A percentile compares a stretch with the other conserved stretches of the same genome.
phyloP scores from a whole-genome alignment of 441 rosid species.

The Eruca vesicaria region DNA sequence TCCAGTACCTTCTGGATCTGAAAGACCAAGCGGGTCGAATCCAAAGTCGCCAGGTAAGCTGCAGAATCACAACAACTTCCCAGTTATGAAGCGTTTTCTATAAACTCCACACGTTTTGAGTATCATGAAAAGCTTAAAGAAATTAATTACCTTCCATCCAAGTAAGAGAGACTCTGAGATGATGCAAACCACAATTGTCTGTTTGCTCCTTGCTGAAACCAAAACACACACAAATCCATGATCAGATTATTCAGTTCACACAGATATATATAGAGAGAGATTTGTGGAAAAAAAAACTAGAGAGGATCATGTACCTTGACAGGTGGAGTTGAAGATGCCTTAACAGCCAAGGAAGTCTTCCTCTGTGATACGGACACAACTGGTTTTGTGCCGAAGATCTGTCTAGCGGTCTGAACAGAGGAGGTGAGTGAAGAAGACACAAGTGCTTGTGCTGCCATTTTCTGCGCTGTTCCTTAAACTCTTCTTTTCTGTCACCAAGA shows the following conservation, averaged over 20 bases:
- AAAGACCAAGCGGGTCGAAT: constrained; percentile 95
- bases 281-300: neutral
- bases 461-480: neutral
- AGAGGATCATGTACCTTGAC: constrained; percentile 60
- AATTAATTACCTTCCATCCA: constrained; percentile 79
- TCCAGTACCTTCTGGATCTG: constrained; percentile 95
- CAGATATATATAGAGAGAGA: neutral
- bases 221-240: constrained; percentile 2
- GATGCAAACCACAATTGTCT: constrained; percentile 95
- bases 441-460: constrained; percentile 88
- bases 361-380: constrained; percentile 42
- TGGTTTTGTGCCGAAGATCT: constrained; percentile 58
- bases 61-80: constrained; percentile 11
- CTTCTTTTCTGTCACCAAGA: constrained; percentile 28
- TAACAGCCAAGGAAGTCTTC: constrained; percentile 64
- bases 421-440: constrained; percentile 80
- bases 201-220: constrained; percentile 75
- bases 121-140: neutral
- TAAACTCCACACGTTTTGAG: neutral
- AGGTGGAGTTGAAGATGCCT: constrained; percentile 85
- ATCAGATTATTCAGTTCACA: neutral
- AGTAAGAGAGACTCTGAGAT: constrained; percentile 79
- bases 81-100: neutral
- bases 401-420: constrained; percentile 73
- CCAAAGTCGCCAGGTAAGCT: constrained; percentile 96